Base-by-base conservation (phyloP, 768 basidiomycete species). In the Galerina marginata region DNA sequence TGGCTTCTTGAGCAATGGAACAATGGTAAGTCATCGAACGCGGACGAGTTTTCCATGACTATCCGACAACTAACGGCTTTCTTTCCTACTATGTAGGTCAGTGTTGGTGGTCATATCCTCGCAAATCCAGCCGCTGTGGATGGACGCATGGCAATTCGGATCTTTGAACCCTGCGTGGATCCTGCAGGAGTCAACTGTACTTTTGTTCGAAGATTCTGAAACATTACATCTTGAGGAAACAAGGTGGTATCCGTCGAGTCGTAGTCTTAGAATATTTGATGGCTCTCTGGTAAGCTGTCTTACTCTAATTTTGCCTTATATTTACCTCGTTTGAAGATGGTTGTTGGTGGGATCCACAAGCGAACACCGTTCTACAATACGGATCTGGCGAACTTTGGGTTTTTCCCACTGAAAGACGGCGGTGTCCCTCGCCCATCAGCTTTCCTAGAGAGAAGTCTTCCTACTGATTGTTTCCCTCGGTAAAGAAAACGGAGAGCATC, bases 321-420 rank as follows among this genome's bases (percentile, higher is more conserved):
- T 11, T 40, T 7, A 16, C 37, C 20, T 16, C 3, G 40, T 38
- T 15, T 44, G 7, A 40, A 71, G 71, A 73, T 74, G 67, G 60
- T 72, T 23, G 62, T 72, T 11, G 71, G 71, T 29, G 71, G 71
- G 9, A 69, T 72, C 10, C 71, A 72, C 39, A 66, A 72, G 26
- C 61, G 50, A 16, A 71, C 60, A 7, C 86, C 86, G 3, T 90
- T 87, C 80, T 87, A 88, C 69, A 88, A 89, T 66, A 85, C 82
- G 26, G 79, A 76, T 53, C 86, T 86, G 4, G 81, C 83, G 54
- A 87, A 72, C 54, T 71, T 76, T 49, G 78, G 78, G 59, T 79
- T 78, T 52, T 78, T 71, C 69, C 78, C 78, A 4, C 68, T 74
- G 5, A 80, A 80, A 54, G 77, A 78, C 55, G 71, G 73, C 23